These are phyloP conservation scores for Trichoderma polysporum DNA, from an alignment of 2,329 filamentous ascomycete genomes.

Conservation along the genomic window DNA sequence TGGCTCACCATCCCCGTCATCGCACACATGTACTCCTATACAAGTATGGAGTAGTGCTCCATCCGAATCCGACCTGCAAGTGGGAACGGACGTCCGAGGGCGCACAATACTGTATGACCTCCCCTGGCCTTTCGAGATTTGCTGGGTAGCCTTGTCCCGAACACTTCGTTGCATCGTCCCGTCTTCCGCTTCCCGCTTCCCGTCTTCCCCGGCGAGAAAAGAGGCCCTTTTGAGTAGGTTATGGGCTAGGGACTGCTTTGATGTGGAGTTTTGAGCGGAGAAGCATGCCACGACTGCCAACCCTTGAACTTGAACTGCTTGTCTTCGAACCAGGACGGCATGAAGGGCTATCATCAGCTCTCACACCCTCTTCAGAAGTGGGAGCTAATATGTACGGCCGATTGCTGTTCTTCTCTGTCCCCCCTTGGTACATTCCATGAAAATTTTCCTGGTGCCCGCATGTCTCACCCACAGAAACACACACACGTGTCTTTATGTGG, in stretches of 20 bases:
- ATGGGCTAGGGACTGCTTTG: constrained; percentile 5
- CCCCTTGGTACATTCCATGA: background rate
- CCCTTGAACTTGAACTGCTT: background rate
- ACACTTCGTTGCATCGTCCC: constrained; percentile 18
- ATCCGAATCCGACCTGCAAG: background rate
- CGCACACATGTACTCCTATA: background rate
- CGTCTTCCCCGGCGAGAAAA: constrained; percentile 19
- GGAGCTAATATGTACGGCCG: background rate
- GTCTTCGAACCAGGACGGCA: background rate
- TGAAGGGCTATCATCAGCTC: background rate
- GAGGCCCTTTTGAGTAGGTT: background rate
- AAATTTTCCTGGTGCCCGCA: constrained; percentile 5
- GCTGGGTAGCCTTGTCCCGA: constrained; percentile 1
- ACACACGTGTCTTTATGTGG: constrained; percentile 6
- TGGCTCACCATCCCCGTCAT: constrained; percentile 12
- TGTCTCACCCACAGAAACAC: background rate
- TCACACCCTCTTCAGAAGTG: background rate
- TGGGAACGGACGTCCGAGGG: background rate
- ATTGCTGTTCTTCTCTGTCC: background rate
- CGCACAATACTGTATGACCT: background rate
- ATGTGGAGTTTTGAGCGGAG: constrained; percentile 9
- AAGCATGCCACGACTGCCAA: constrained; percentile 11
- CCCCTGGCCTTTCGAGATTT: background rate
- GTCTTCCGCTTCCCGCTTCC: constrained; percentile 18
- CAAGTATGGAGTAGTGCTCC: constrained; percentile 12